Evolutionary conservation across 2,329 filamentous ascomycete genomes (phyloP).

Genomic region (Trichoderma harzianum): DNA sequence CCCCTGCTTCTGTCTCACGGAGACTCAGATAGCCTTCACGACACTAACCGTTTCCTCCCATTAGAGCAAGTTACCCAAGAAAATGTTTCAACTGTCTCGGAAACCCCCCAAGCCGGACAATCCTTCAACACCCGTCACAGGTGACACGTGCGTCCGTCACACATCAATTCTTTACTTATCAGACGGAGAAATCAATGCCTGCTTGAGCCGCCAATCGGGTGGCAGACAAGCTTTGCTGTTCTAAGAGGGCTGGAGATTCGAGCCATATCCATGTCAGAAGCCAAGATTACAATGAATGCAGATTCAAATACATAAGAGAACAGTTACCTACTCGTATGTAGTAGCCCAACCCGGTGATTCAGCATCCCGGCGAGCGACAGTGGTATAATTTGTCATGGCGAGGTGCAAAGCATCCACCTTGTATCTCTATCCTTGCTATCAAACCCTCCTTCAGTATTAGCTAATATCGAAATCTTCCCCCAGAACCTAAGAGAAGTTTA

Average conservation of each 20-base stretch:
- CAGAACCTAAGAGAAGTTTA: not conserved
- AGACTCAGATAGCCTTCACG: not conserved
- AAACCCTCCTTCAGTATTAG: not conserved
- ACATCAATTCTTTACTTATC: not conserved
- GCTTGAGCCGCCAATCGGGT: not conserved
- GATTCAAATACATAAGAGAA: not conserved
- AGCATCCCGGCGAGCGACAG: not conserved
- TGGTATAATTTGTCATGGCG: not conserved
- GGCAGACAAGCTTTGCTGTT: not conserved
- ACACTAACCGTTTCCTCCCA: not conserved
- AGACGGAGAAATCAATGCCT: not conserved
- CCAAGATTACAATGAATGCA: not conserved
- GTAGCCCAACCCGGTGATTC: not conserved
- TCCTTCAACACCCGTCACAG: not conserved
- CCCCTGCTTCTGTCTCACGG: not conserved
- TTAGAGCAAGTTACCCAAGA: not conserved
- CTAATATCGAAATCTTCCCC: not conserved
- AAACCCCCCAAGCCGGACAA: not conserved
- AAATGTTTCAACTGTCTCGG: slow-evolving; percentile 17
- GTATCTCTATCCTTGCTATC: not conserved
- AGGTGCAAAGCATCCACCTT: not conserved
- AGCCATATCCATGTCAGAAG: not conserved
- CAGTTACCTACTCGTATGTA: not conserved
- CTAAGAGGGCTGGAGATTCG: not conserved
- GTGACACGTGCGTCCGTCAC: not conserved